Base-by-base conservation (phyloP, 1,284 basidiomycete species). In the Irpex sp. region DNA sequence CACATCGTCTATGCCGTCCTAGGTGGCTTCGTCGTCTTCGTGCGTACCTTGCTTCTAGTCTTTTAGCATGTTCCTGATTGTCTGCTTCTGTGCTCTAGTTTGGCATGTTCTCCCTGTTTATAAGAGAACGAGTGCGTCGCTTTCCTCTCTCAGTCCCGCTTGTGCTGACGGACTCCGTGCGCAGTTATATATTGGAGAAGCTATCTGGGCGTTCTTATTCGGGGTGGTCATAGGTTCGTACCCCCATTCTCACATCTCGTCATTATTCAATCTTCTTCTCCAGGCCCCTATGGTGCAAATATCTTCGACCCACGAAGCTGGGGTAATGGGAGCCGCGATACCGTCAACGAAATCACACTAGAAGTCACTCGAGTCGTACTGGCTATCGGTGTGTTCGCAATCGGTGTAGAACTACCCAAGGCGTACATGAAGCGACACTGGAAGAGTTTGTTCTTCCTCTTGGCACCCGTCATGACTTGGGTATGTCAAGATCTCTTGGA, bases 331-430 rank as follows among this genome's bases (percentile, higher is more conserved):
- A 69, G 78, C 31, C 78, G 82, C 9, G 78, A 83, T 19, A 77
- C 80, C 4, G 80, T 81, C 7, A 89, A 95, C 74, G 78, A 79
- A 31, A 92, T 97, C 66, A 94, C 89, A 0, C 80, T 95, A 65
- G 97, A 99, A 76, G 83, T 99, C 69, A 96, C 95, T 19, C 85
- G 97, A n/a, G 90, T 99, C 62, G 93, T 98, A 61, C 89, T 99
- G 57, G 97, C 97, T 5, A 92, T 99, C 62, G 95, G 95, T 47
- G 97, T 99, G 3, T 99, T 99, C 75, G 95, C 97, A 8, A 94
- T 99, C 65, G 97, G 97, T 2, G 97, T 99, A 47, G 94, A 97
- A 72, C 79, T 97, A 71, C 95, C 95, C 31, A 96, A 95, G 77
- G 90, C 90, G 39, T 98, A 98, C 76, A 92, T 98, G 83, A 81